These are phyloP conservation scores for Pascua guehoae DNA, from an alignment of 1,284 basidiomycete genomes.

Conservation along the genomic window DNA sequence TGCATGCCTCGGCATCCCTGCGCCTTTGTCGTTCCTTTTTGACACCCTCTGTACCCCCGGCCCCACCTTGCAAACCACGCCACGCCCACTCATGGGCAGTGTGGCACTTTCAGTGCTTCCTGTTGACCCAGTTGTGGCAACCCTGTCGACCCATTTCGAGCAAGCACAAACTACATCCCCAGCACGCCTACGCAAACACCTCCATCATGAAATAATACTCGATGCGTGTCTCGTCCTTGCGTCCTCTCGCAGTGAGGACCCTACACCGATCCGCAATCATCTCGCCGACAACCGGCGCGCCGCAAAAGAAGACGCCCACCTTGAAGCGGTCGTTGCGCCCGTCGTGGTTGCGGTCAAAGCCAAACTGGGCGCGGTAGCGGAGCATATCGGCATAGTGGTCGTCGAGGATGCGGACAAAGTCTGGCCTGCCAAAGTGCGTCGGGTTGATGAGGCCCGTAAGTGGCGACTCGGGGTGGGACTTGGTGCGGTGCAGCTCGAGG, in stretches of 20 bases:
- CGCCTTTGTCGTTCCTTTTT: too few relatives aligned
- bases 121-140: too few relatives aligned
- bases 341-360: constrained; percentile 12
- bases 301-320: constrained; percentile 36
- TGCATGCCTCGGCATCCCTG: too few relatives aligned
- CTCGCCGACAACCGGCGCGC: constrained; percentile 31
- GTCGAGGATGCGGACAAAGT: constrained; percentile 31
- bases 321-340: constrained; percentile 23
- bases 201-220: constrained; percentile 34
- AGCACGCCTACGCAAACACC: constrained; percentile 22
- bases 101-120: too few relatives aligned
- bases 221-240: constrained; percentile 22
- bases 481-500: constrained; percentile 28
- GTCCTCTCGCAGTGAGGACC: constrained; percentile 22
- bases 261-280: constrained; percentile 30
- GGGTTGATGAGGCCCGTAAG: constrained; percentile 32
- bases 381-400: constrained; percentile 33
- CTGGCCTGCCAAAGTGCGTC: constrained; percentile 28
- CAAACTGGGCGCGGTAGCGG: constrained; percentile 6
- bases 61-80: too few relatives aligned
- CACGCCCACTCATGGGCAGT: too few relatives aligned
- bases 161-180: too few relatives aligned
- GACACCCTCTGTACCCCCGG: too few relatives aligned
- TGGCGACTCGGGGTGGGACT: constrained; percentile 23
- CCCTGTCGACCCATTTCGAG: too few relatives aligned